phyloP scores from a whole-genome alignment of 768 basidiomycete species.

The Filobasidium wieringae region DNA sequence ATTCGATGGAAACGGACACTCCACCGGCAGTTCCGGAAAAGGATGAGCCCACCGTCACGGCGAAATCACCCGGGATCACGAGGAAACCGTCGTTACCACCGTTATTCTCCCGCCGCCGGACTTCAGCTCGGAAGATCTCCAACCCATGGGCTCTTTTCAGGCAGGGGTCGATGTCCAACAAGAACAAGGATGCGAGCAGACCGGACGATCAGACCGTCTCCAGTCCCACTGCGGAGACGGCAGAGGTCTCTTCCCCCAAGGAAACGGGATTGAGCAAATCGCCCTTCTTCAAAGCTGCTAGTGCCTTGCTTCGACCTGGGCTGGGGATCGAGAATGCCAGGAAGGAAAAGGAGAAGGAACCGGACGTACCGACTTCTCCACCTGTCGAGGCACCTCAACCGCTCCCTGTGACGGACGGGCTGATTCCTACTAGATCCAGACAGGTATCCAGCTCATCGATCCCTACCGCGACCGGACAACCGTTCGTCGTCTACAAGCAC shows the following conservation, averaged over 20 bases:
- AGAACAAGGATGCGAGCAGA: neutral
- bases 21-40: slow-evolving; percentile 2
- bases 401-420: neutral
- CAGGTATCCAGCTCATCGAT: neutral
- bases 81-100: neutral
- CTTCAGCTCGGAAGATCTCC: neutral
- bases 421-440: neutral
- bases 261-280: neutral
- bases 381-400: neutral
- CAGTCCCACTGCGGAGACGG: neutral
- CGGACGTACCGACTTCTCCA: neutral
- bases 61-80: neutral
- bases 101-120: neutral
- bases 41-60: neutral
- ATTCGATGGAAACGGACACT: neutral
- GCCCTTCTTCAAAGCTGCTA: neutral
- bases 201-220: neutral
- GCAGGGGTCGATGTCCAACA: neutral
- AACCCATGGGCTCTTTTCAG: slow-evolving; percentile 11
- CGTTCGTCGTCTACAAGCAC: slow-evolving; percentile 6
- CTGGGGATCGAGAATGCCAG: neutral
- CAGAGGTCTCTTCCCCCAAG: slow-evolving; percentile 1
- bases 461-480: neutral
- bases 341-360: neutral
- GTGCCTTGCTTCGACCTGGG: slow-evolving; percentile 5